Base-by-base conservation (phyloP, 108 stramenopile species). In the Phaeodactylum tricornutum region DNA sequence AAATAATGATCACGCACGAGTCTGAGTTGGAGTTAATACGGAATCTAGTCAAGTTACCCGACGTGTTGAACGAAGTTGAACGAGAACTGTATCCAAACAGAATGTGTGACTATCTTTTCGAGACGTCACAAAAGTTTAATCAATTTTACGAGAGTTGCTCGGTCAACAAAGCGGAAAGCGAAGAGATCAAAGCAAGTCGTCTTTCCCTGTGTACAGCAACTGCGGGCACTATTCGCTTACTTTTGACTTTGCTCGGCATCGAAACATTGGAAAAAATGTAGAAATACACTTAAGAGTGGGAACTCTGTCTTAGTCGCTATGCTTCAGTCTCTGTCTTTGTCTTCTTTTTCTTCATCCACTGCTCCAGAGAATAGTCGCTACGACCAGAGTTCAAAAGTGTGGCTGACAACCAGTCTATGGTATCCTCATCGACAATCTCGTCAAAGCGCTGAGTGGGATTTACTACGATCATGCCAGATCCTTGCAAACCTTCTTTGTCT, bases 91-190 rank as follows among this genome's bases (percentile, higher is more conserved):
- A 86, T 40, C 96, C 98, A 15, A 90, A 99, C 63, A 69, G 69
- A 23, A 60, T 99, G 21, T 96, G 95, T 53, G 92, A 95, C 30
- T 97, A 93, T 64, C 65, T 93, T 14, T 93, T 90, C 47, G 87
- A 93, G 57, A 85, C 84, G 9, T 82, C 75, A 55, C 87, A 93
- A 58, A 85, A 78, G 57, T 93, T 93, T 67, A 90, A 84, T 67
- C 74, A 74, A 62, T 90, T 90, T 47, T 90, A 90, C 41, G 88
- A 84, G 50, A 72, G 70, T 50, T 96, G 96, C 42, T 82, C 91
- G 14, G 92, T 98, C 30, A 79, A 87, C 42, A 77, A 83, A 45
- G 88, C 82, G 11, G 72, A 72, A 43, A 81, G 70, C 12, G 69
- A 72, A 19, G 85, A 91, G 60, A 45, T 93, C 33, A 85, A 79